Conservation (phyloP, 306 rosid species). For the Castanea mollissima region DNA sequence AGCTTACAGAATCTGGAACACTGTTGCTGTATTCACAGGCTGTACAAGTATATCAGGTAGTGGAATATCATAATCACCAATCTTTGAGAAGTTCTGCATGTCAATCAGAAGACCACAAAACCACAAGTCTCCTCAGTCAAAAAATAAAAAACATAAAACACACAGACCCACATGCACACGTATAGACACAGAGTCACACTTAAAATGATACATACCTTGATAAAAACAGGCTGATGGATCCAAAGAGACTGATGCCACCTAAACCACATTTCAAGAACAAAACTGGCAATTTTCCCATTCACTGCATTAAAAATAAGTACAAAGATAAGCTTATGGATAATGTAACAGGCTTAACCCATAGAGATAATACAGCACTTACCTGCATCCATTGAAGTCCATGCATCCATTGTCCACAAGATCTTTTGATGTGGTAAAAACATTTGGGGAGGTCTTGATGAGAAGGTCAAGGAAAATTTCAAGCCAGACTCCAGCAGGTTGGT, state of each 20-base stretch:
- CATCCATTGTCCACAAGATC: constrained; percentile 55
- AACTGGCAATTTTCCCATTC: constrained; percentile 50
- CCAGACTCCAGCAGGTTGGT: constrained; percentile 45
- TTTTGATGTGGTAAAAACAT: constrained; percentile 82
- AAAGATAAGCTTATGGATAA: constrained; percentile 3
- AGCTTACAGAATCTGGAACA: constrained; percentile 67
- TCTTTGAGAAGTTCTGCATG: constrained; percentile 49
- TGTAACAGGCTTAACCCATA: not conserved
- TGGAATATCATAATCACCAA: constrained; percentile 35
- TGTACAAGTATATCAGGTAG: constrained; percentile 62
- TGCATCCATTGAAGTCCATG: constrained; percentile 55
- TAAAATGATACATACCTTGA: constrained; percentile 39
- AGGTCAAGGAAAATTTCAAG: constrained; percentile 58
- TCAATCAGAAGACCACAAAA: constrained; percentile 3
- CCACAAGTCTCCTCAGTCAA: not conserved
- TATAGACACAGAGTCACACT: not conserved
- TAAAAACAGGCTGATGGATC: constrained; percentile 48
- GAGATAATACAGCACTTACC: constrained; percentile 41
- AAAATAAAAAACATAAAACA: not conserved
- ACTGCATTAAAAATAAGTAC: constrained; percentile 34
- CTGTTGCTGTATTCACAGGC: constrained; percentile 69
- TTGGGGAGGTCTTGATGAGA: constrained; percentile 89
- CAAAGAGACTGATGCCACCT: constrained; percentile 91
- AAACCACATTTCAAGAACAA: constrained; percentile 85
- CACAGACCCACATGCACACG: not conserved